Evolutionary conservation across 1,284 basidiomycete species (phyloP), one percentile per base, ranked within the genome.

Genomic region (Ustilago hordei): DNA sequence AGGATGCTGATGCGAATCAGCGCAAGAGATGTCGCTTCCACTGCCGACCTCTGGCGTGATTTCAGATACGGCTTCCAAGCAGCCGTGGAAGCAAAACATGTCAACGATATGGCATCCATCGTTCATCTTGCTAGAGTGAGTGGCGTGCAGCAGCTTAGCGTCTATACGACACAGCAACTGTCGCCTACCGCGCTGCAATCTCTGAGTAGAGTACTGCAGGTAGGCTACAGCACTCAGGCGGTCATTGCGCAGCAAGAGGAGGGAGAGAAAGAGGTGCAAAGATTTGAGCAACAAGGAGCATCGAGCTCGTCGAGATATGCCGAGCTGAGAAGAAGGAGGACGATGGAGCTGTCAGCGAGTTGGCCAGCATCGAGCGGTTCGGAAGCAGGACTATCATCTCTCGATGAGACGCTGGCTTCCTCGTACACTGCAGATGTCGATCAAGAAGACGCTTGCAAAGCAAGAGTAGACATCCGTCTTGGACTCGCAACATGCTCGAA

Each of bases 321-420:
- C 13, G 56, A 57, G 23, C 28, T 74, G 55, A 45, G 62, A 8
- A 55, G 62, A n/a, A 60, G 68, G n/a, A 55, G 15, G 6, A 15
- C 35, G 34, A 13, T 12, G 9, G 31, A 35, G 35, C 41, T 15
- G 12, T 17, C 31, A n/a, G 34, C n/a, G 11, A 54, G 54, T 1
- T 75, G 68, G 8, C 55, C 56, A 28, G 60, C 48, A 23, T 71
- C 69, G 31, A 76, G 74, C 55, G 74, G 69, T 38, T 71, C 74
- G 19, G 74, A 76, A 57, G 65, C 50, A 11, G 62, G 57, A 4
- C 61, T 55, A 3, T 68, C 62, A 7, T 76, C 62, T 39, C 39
- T 70, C 6, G 68, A 75, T 31, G 68, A 71, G 32, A 76, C 74
- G 39, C 61, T 76, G 8, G 74, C 74, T 5, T 76, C 74, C 3